Percentiles rank a stretch among this genome's conserved stretches.
These are phyloP conservation scores for Pichia rugopelliculosa DNA, from an alignment of 805 yeast species.

Conservation along the genomic window DNA sequence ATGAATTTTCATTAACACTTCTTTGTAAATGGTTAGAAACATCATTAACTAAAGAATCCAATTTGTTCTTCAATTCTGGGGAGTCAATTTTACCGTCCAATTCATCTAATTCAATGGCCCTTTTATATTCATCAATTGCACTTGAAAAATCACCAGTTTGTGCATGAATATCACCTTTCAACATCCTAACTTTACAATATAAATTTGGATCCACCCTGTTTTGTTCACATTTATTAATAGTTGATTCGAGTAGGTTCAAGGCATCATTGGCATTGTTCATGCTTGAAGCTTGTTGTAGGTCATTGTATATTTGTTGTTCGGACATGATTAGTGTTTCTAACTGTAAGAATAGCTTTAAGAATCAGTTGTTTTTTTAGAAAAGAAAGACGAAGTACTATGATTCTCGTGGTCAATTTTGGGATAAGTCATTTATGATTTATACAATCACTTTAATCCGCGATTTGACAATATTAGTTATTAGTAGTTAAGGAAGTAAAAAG, in stretches of 20 bases:
- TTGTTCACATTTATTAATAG: conserved; percentile 11
- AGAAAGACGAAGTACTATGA: too few species aligned
- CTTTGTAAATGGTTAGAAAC: conserved; percentile 20
- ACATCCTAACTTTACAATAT: conserved; percentile 27
- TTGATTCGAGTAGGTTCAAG: neutral
- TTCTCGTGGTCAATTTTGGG: too few species aligned
- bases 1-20: conserved; percentile 18
- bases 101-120: conserved; percentile 28
- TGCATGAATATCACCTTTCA: conserved; percentile 23
- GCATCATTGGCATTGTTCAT: conserved; percentile 10
- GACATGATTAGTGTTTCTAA: neutral
- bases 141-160: conserved; percentile 18
- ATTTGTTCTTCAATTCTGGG: conserved; percentile 26
- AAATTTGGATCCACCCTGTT: conserved; percentile 23
- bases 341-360: too few species aligned
- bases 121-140: conserved; percentile 24
- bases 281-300: conserved; percentile 16
- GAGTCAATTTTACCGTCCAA: conserved; percentile 25
- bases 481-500: too few species aligned
- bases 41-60: conserved; percentile 17
- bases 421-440: too few species aligned
- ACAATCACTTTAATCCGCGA: too few species aligned
- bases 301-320: conserved; percentile 15
- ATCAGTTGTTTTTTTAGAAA: too few species aligned
- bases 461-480: too few species aligned